Conservation (phyloP, 2,329 filamentous ascomycete genomes). For the Ceratocystiopsis minuta region DNA sequence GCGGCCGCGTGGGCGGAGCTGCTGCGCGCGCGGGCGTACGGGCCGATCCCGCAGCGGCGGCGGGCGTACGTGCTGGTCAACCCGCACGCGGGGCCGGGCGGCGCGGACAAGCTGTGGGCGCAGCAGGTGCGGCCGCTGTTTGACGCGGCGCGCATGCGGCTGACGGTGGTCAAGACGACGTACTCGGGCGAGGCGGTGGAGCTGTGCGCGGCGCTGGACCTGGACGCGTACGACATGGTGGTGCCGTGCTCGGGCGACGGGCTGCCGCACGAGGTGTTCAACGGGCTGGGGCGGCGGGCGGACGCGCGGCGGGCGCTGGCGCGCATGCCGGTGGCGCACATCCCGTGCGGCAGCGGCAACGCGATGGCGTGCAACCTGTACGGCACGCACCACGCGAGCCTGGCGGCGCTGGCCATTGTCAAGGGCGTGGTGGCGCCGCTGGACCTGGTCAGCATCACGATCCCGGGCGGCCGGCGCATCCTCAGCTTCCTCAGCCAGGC, state of each 20-base stretch:
- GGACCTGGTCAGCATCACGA: constrained; percentile 76
- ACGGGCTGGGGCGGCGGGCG: constrained; percentile 60
- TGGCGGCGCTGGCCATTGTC: constrained; percentile 67
- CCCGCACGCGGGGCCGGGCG: constrained; percentile 71
- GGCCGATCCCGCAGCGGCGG: constrained; percentile 45
- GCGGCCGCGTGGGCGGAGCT: constrained; percentile 42
- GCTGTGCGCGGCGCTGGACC: constrained; percentile 56
- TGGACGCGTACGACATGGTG: constrained; percentile 67
- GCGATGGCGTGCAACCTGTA: constrained; percentile 82
- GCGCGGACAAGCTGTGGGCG: constrained; percentile 54
- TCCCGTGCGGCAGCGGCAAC: constrained; percentile 89
- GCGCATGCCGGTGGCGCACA: constrained; percentile 64
- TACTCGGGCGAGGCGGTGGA: constrained; percentile 62
- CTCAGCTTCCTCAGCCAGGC: constrained; percentile 85
- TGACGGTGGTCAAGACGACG: constrained; percentile 57
- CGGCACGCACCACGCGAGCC: constrained; percentile 55
- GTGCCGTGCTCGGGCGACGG: constrained; percentile 87
- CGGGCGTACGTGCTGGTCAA: constrained; percentile 81
- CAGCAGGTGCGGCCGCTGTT: constrained; percentile 66
- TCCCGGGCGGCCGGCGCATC: constrained; percentile 46
- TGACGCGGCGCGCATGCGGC: constrained; percentile 56
- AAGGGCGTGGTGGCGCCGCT: constrained; percentile 75
- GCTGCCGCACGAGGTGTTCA: constrained; percentile 83
- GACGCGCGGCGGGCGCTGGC: constrained; percentile 59
- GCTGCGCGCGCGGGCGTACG: constrained; percentile 56